phyloP scores from a whole-genome alignment of 108 stramenopile genomes.

The Cyclotella sp. region DNA sequence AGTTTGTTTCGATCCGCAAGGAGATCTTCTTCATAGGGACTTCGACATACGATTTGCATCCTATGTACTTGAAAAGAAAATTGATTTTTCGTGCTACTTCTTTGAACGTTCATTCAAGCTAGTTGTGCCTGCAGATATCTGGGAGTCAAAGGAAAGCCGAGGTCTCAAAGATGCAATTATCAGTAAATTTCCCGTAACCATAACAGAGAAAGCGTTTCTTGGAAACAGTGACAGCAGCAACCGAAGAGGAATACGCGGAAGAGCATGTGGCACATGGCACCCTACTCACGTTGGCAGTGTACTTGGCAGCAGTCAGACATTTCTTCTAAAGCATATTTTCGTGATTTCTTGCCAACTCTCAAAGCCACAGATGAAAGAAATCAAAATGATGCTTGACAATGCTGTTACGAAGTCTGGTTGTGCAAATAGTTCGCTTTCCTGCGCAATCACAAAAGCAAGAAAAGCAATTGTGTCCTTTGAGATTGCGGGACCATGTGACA shows the following conservation, averaged over 20 bases:
- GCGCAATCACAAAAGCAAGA: slow-evolving; percentile 32
- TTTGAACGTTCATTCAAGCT: slow-evolving; percentile 10
- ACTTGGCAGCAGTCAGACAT: not conserved
- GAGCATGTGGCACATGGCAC: slow-evolving; percentile 52
- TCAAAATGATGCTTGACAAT: slow-evolving; percentile 27
- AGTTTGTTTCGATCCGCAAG: slow-evolving; percentile 47
- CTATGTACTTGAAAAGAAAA: slow-evolving; percentile 59
- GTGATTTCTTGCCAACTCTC: slow-evolving; percentile 8
- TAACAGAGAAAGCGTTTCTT: slow-evolving; percentile 9
- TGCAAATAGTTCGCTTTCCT: slow-evolving; percentile 13
- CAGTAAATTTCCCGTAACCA: slow-evolving; percentile 11
- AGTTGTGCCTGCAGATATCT: slow-evolving; percentile 27
- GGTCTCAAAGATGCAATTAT: slow-evolving; percentile 22
- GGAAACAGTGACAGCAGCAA: slow-evolving; percentile 27
- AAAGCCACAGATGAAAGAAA: slow-evolving; percentile 23
- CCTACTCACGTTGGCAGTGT: not conserved
- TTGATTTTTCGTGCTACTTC: slow-evolving; percentile 50
- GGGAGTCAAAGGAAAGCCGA: slow-evolving; percentile 15
- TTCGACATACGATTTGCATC: slow-evolving; percentile 67
- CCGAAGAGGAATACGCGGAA: slow-evolving; percentile 41
- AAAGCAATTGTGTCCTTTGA: slow-evolving; percentile 23
- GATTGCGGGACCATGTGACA: slow-evolving; percentile 24
- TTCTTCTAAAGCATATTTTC: not conserved
- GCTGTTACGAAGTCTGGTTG: not conserved
- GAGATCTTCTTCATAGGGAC: slow-evolving; percentile 16